Conservation (phyloP, 257 asterid genomes). For the Parsonsia alboflavescens region DNA sequence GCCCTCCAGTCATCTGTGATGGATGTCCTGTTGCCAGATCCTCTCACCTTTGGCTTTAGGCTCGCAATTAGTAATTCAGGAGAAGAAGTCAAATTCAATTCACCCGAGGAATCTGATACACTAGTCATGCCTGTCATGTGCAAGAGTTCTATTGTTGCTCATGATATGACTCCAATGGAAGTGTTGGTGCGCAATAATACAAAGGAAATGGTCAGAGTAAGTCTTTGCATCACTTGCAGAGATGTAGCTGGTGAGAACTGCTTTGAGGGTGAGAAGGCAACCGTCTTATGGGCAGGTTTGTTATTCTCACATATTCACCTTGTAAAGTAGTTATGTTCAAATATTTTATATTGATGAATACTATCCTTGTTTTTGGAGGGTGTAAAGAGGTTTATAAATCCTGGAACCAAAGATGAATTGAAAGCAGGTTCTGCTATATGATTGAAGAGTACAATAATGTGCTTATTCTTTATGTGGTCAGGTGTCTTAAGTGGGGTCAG, state of each 20-base stretch:
- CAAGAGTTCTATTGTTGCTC: conserved; percentile 54
- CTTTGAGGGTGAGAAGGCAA: conserved; percentile 77
- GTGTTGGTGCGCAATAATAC: conserved; percentile 95
- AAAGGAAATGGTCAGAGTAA: conserved; percentile 58
- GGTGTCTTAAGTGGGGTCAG: conserved; percentile 74
- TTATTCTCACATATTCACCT: conserved; percentile 12
- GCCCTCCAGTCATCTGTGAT: conserved; percentile 93
- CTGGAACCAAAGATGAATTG: neutral
- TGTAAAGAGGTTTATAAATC: neutral
- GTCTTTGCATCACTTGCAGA: conserved; percentile 77
- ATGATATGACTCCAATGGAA: conserved; percentile 83
- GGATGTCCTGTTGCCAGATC: conserved; percentile 96
- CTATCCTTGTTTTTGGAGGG: neutral
- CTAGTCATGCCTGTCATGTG: conserved; percentile 19
- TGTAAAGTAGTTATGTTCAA: neutral
- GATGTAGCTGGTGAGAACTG: conserved; percentile 99
- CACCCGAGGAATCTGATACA: conserved; percentile 30
- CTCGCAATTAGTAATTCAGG: conserved; percentile 41
- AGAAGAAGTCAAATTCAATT: conserved; percentile 18
- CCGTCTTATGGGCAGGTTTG: conserved; percentile 95
- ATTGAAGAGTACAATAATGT: neutral
- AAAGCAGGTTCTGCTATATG: neutral
- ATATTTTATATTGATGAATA: neutral
- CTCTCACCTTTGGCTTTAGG: conserved; percentile 93
- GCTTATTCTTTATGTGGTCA: conserved; percentile 10